These are phyloP conservation scores for Macroventuria anomochaeta DNA, from an alignment of 2,329 filamentous ascomycete species.

Conservation along the genomic window DNA sequence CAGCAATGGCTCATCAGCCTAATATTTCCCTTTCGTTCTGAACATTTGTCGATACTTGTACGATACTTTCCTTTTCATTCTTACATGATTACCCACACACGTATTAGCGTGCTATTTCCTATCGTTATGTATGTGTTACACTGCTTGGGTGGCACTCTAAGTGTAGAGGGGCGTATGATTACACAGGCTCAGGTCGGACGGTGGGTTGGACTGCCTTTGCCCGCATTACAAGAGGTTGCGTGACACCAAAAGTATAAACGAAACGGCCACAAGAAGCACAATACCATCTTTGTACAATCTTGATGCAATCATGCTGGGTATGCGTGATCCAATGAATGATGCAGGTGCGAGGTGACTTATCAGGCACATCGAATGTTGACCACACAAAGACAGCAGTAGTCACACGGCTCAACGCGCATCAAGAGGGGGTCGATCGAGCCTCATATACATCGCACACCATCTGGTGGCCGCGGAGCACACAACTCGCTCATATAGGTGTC, in stretches of 20 bases:
- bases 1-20: constrained; percentile 25
- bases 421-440: not conserved
- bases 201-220: not conserved
- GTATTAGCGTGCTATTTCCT: constrained; percentile 3
- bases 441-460: not conserved
- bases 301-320: not conserved
- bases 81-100: constrained; percentile 1
- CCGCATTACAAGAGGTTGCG: not conserved
- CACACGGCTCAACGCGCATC: not conserved
- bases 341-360: not conserved
- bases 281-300: not conserved
- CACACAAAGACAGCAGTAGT: not conserved
- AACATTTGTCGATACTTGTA: constrained; percentile 14
- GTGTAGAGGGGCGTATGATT: not conserved
- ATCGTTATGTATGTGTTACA: constrained; percentile 4
- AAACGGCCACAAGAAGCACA: not conserved
- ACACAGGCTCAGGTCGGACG: not conserved
- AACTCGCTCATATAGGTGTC: not conserved
- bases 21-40: not conserved
- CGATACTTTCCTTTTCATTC: constrained; percentile 6
- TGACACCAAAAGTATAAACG: constrained; percentile 1
- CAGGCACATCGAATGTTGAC: not conserved
- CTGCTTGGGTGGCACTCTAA: not conserved
- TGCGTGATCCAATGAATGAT: not conserved
- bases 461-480: not conserved